phyloP scores from a whole-genome alignment of 352 stramenopile species.

The Globisporangium yorkense region DNA sequence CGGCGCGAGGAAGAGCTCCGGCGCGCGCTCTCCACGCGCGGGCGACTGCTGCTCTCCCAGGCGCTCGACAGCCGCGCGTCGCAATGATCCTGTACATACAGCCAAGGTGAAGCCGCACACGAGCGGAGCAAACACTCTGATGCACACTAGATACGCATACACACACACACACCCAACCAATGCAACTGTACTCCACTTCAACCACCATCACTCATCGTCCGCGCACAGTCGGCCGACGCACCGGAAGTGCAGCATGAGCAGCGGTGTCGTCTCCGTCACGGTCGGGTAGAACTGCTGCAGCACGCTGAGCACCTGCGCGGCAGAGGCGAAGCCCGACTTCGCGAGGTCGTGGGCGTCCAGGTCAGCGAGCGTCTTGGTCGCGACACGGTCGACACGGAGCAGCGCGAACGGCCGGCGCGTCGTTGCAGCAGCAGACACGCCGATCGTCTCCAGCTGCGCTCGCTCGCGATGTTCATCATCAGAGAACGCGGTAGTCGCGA shows the following conservation, averaged over 20 bases:
- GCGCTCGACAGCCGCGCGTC: constrained; percentile 10
- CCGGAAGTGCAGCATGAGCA: constrained; percentile 52
- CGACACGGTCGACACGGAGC: constrained; percentile 34
- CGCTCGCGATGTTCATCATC: neutral
- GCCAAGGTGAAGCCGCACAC: neutral
- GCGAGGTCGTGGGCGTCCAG: constrained; percentile 26
- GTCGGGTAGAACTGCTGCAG: constrained; percentile 53
- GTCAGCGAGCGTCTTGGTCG: constrained; percentile 18
- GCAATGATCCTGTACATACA: neutral
- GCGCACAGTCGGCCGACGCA: constrained; percentile 15
- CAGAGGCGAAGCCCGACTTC: constrained; percentile 39
- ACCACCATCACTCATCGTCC: neutral
- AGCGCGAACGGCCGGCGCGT: constrained; percentile 36
- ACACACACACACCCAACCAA: neutral
- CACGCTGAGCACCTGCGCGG: constrained; percentile 32
- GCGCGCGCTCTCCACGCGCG: constrained; percentile 18
- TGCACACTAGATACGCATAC: neutral
- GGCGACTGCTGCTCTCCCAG: constrained; percentile 16
- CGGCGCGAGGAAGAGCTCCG: constrained; percentile 6
- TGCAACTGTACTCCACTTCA: neutral
- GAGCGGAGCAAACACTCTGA: neutral
- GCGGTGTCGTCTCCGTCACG: constrained; percentile 30
- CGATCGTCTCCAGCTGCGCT: neutral
- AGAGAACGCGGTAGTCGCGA: constrained; percentile 24
- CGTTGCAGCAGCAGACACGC: neutral